These are phyloP conservation scores for Adenanthera pavonina DNA, from an alignment of 306 rosid genomes.

Conservation along the genomic window DNA sequence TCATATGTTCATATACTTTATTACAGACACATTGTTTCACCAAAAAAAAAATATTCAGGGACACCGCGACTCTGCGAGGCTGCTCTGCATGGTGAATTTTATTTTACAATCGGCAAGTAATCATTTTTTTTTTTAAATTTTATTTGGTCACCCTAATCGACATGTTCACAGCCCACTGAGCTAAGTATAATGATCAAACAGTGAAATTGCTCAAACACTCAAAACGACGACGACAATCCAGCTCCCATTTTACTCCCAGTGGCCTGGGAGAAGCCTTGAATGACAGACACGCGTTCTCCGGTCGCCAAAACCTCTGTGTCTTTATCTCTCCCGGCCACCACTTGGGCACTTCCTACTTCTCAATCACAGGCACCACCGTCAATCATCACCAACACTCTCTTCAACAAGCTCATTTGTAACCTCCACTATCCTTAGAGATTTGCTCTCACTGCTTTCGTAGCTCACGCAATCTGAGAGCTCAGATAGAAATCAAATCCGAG, in stretches of 20 bases:
- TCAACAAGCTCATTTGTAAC: background rate
- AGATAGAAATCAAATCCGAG: background rate
- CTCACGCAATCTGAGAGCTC: conserved; percentile 1
- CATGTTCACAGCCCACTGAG: background rate
- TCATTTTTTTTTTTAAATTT: too few relatives aligned
- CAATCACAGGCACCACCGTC: background rate
- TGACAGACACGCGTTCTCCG: background rate
- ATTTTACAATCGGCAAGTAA: too few relatives aligned
- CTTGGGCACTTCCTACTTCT: background rate
- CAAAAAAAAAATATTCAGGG: too few relatives aligned
- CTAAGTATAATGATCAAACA: background rate
- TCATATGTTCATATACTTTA: too few relatives aligned
- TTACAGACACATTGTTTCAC: too few relatives aligned
- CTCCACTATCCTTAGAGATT: background rate
- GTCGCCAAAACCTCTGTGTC: background rate
- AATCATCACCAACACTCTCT: background rate
- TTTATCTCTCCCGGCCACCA: background rate
- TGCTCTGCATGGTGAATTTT: too few relatives aligned
- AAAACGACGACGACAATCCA: conserved; percentile 34
- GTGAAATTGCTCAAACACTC: background rate
- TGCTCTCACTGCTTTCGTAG: background rate
- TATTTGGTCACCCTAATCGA: background rate
- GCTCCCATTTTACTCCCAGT: conserved; percentile 1
- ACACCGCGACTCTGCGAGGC: too few relatives aligned
- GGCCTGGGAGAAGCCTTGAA: conserved; percentile 24